Conservation (phyloP, 2,329 filamentous ascomycete genomes). For the Aaosphaeria arxii region DNA sequence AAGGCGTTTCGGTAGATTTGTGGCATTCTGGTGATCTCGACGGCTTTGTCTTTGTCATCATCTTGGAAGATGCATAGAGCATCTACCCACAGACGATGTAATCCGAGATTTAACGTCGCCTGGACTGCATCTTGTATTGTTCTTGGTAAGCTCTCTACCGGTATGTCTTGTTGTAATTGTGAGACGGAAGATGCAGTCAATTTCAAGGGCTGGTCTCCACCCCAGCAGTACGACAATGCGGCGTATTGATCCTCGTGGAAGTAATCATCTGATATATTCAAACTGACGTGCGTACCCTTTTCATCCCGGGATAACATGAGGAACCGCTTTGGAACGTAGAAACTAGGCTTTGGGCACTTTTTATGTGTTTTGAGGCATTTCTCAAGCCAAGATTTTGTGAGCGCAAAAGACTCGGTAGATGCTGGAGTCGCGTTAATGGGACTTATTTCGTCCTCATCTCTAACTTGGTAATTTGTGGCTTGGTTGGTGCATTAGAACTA, state of each 20-base stretch:
- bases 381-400: background rate
- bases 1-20: background rate
- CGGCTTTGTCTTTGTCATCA: background rate
- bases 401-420: background rate
- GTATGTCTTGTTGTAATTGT: background rate
- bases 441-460: too few relatives aligned
- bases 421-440: background rate
- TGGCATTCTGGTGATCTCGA: background rate
- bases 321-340: background rate
- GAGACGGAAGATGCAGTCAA: background rate
- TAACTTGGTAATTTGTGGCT: too few relatives aligned
- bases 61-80: constrained; percentile 7
- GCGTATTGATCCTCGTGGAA: background rate
- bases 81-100: constrained; percentile 6
- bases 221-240: background rate
- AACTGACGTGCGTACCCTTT: background rate
- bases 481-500: too few relatives aligned
- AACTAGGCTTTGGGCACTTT: background rate
- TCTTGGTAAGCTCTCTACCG: background rate
- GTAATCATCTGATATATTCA: background rate
- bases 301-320: background rate
- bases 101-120: background rate
- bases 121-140: constrained; percentile 2
- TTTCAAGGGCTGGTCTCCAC: background rate
- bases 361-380: background rate